Evolutionary conservation across 2,329 filamentous ascomycete species (phyloP), one percentile per base, ranked within the genome.

Genomic region (Neonectria ditissima): DNA sequence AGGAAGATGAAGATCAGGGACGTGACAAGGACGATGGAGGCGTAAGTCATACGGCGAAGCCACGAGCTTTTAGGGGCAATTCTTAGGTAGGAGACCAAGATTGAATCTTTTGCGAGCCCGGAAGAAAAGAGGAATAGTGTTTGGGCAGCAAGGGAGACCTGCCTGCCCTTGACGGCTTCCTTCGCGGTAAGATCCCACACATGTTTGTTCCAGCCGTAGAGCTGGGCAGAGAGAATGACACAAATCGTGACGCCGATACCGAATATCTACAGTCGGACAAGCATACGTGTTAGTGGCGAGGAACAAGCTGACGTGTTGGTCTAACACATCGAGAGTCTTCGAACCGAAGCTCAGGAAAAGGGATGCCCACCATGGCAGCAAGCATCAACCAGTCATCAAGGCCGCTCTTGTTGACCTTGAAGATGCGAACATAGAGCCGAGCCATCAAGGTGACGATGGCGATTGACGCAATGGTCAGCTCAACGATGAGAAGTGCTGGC

Each of bases 351-450:
- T 22, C 8, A 13, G 39, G 14, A 57, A 45, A 28, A n/a, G 4
- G 26, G 14, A 11, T 62, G 51, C 74, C 61, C 70, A 81, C 79
- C 65, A 76, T 74, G 4, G 79, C 79, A 34, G 59, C 74, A 5
- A 80, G 63, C 80, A 82, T 82, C 13, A 82, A 55, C 79, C 77
- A 81, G 69, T 82, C 80, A 63, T 82, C 80, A 55, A 74, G 70
- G 34, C 78, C 76, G 39, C 63, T 73, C 53, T 73, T 76, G 45
- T 75, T 73, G 34, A 81, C 72, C 37, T 79, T 73, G 58, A 67
- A 58, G 2, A 77, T 62, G 10, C 78, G 73, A 50, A 80, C 79
- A 48, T 80, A 81, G 41, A 82, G 71, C 14, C 80, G 76, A 52
- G 80, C 70, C 26, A 66, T 52, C 9, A 82, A 69, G 20, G 74